Percentiles rank a stretch among this genome's conserved stretches.
Conservation (phyloP, 352 stramenopile genomes). For the Globisporangium paddicum region DNA sequence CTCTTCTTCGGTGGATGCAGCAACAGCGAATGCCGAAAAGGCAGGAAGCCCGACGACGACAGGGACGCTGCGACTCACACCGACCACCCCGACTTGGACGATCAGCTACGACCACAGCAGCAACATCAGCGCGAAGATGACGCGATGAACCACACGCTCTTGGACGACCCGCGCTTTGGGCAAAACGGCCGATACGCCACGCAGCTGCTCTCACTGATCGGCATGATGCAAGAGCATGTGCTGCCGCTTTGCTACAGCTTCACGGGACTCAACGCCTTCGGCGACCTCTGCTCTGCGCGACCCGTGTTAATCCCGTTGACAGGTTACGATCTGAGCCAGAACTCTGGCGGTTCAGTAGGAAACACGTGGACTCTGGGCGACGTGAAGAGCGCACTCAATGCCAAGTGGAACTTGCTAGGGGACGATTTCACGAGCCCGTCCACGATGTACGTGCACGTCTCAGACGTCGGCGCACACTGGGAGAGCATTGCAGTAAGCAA, state of each 20-base stretch:
- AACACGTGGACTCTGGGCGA: slow-evolving; percentile 26
- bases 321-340: slow-evolving; percentile 6
- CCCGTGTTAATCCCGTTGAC: slow-evolving; percentile 23
- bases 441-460: slow-evolving; percentile 36
- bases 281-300: slow-evolving; percentile 24
- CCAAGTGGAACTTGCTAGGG: slow-evolving; percentile 23
- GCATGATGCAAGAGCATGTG: slow-evolving; percentile 16
- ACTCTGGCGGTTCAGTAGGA: background rate
- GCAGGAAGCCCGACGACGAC: slow-evolving; percentile 18
- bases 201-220: slow-evolving; percentile 26
- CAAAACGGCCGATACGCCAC: slow-evolving; percentile 19
- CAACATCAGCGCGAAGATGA: background rate
- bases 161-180: slow-evolving; percentile 17
- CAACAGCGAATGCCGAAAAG: slow-evolving; percentile 13
- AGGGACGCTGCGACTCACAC: slow-evolving; percentile 8
- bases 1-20: background rate
- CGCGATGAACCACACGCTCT: slow-evolving; percentile 20
- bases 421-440: slow-evolving; percentile 27
- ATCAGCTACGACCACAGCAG: background rate
- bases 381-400: slow-evolving; percentile 20
- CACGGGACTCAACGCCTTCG: slow-evolving; percentile 25
- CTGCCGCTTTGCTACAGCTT: slow-evolving; percentile 24
- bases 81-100: background rate
- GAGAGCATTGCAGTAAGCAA: slow-evolving; percentile 28
- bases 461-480: slow-evolving; percentile 49